Evolutionary conservation across 129 eudicot species (phyloP), one percentile per base, ranked within the genome.

Genomic region (Pulicaria dysenterica): DNA sequence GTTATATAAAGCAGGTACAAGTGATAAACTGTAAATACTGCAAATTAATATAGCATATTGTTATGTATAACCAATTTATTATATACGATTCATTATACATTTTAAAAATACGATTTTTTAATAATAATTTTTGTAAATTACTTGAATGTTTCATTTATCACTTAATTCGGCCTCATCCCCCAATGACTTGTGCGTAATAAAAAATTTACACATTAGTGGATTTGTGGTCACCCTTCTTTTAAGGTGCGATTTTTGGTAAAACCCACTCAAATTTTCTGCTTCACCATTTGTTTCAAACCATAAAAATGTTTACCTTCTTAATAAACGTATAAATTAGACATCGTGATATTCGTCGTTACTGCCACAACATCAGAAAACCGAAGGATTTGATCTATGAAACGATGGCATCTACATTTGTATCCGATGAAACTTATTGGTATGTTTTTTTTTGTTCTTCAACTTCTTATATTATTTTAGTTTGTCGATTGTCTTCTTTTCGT

Each of bases 231-330:
- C 58, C 80, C 80, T 34, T 56, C 2, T 38, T 57, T 76, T 38
- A 8, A 8, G 59, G 80, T 36, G 2, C 3, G 51, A 48, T 67
- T 60, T 67, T 76, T 14, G 80, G 53, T 45, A 37, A 16, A 55
- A 17, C 50, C 43, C 59, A 66, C 24, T 74, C 80, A 45, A 76
- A 44, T 1, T 74, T 74, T 74, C 11, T 67, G 80, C 59, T 34
- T 76, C 56, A 66, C 74, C 80, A 8, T 76, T 58, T 34, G 59
- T 66, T 75, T 66, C 12, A 76, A 76, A 66, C 73, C 58, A 58
- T 76, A 57, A 66, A 36, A 49, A 46, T 16, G 13, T 54, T 54
- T 38, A 54, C 72, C 73, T 14, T 51, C 40, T 49, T 54, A 65
- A n/a, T 31, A 5, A 56, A 65, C 73, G 45, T 65, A 65, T 12